Evolutionary conservation across 2,329 filamentous ascomycete genomes (phyloP).

Genomic region (Fusarium odoratissimum): DNA sequence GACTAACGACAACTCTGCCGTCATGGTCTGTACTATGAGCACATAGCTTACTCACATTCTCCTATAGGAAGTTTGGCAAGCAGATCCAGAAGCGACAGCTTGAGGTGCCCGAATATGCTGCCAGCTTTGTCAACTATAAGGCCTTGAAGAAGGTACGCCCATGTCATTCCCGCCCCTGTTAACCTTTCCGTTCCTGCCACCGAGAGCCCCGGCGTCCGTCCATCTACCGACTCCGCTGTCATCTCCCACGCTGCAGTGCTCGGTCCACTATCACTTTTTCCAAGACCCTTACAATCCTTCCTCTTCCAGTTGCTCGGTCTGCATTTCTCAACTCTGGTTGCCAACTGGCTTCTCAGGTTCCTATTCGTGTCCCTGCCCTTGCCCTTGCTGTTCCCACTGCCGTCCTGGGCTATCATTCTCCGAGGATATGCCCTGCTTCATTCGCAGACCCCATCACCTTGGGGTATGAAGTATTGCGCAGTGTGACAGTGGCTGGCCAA

Average conservation of each 20-base stretch:
- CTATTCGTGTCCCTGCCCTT: conserved; percentile 10
- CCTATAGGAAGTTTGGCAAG: conserved; percentile 96
- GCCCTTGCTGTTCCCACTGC: conserved; percentile 7
- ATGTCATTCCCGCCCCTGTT: conserved; percentile 30
- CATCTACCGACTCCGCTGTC: conserved; percentile 38
- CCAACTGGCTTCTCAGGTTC: conserved; percentile 11
- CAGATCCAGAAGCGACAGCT: conserved; percentile 99
- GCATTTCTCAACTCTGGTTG: conserved; percentile 9
- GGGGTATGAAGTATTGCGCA: conserved; percentile 10
- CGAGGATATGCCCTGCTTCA: conserved; percentile 20
- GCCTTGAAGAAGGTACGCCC: conserved; percentile 90
- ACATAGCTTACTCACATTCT: conserved; percentile 23
- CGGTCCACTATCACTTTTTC: conserved; percentile 30
- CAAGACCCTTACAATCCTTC: conserved; percentile 10
- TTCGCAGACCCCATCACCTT: conserved; percentile 28
- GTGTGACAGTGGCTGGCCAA: conserved; percentile 35
- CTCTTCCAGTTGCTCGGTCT: conserved; percentile 10
- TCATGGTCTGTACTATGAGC: neutral
- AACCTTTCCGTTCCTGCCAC: conserved; percentile 36
- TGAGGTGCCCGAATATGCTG: conserved; percentile 98
- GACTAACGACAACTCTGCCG: neutral
- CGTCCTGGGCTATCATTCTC: neutral
- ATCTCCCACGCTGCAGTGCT: conserved; percentile 32
- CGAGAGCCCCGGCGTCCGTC: conserved; percentile 27
- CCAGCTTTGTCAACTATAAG: conserved; percentile 99